Evolutionary conservation across 768 basidiomycete genomes (phyloP).

Genomic region (Amanita inopinata): DNA sequence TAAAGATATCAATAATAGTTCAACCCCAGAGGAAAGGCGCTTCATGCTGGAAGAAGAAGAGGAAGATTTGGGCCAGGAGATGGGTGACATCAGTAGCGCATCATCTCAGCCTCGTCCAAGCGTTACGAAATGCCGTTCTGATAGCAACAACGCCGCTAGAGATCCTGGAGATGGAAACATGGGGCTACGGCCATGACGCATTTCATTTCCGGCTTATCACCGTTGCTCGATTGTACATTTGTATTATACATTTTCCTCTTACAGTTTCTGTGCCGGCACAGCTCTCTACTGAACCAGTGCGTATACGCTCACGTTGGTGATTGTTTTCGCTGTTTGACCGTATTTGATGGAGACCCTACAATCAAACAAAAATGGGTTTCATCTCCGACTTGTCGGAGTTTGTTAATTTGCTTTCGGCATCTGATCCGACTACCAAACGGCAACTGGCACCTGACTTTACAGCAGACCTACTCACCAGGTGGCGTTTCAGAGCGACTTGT

Average conservation of each 20-base stretch:
- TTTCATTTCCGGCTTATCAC: background rate
- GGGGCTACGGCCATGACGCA: constrained; percentile 1
- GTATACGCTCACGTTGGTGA: background rate
- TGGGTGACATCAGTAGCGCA: constrained; percentile 5
- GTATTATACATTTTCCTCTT: background rate
- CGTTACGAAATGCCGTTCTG: background rate
- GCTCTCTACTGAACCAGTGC: background rate
- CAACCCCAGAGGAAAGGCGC: constrained; percentile 23
- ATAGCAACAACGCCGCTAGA: background rate
- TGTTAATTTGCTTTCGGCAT: background rate
- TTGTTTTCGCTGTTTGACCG: no score
- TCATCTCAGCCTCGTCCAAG: background rate
- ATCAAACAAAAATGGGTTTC: background rate
- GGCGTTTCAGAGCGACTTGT: no score
- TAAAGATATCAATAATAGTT: constrained; percentile 8
- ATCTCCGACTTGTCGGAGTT: constrained; percentile 2
- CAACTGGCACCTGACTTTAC: no score
- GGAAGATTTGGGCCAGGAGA: constrained; percentile 17
- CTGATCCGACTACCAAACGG: no score
- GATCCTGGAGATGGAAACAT: constrained; percentile 3
- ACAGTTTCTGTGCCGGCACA: constrained; percentile 4
- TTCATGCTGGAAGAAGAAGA: constrained; percentile 28
- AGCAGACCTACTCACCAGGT: no score
- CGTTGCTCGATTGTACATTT: background rate
- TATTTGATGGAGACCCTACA: no score